Conservation (phyloP, 2,329 filamentous ascomycete species). For the Penicillium sp. region DNA sequence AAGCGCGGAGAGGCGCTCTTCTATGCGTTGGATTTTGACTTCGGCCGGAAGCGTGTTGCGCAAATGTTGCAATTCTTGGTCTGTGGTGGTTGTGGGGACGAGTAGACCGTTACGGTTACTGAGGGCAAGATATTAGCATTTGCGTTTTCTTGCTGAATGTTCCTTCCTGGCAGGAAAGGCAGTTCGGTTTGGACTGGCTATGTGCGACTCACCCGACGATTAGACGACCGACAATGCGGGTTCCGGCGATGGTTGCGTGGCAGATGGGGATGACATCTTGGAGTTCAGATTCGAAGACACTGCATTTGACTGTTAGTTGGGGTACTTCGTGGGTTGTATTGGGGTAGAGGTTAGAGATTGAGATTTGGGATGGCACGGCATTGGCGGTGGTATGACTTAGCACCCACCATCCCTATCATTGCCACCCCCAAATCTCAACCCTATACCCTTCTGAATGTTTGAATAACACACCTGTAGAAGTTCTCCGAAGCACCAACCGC, state of each 20-base stretch:
- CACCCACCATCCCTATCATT: neutral
- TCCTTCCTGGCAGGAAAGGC: neutral
- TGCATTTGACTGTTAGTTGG: slow-evolving; percentile 34
- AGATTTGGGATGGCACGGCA: neutral
- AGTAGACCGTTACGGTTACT: slow-evolving; percentile 96
- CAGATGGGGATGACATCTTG: slow-evolving; percentile 97
- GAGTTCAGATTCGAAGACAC: slow-evolving; percentile 95
- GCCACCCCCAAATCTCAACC: neutral
- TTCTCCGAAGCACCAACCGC: slow-evolving; percentile 95
- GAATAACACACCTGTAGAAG: slow-evolving; percentile 74
- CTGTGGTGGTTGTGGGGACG: slow-evolving; percentile 91
- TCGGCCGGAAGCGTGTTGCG: slow-evolving; percentile 89
- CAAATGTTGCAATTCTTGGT: slow-evolving; percentile 96
- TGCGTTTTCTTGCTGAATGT: neutral
- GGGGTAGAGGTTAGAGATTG: neutral
- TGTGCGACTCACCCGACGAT: slow-evolving; percentile 68
- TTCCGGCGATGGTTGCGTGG: slow-evolving; percentile 93
- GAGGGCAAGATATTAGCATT: slow-evolving; percentile 4
- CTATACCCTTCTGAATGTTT: neutral
- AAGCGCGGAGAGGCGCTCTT: slow-evolving; percentile 91
- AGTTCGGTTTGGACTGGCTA: neutral
- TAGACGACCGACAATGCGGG: slow-evolving; percentile 90
- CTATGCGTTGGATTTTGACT: slow-evolving; percentile 94
- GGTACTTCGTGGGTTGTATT: neutral
- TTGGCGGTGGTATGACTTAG: neutral